Evolutionary conservation across 257 asterid genomes (phyloP).

Genomic region (Rubia yunnanensis): DNA sequence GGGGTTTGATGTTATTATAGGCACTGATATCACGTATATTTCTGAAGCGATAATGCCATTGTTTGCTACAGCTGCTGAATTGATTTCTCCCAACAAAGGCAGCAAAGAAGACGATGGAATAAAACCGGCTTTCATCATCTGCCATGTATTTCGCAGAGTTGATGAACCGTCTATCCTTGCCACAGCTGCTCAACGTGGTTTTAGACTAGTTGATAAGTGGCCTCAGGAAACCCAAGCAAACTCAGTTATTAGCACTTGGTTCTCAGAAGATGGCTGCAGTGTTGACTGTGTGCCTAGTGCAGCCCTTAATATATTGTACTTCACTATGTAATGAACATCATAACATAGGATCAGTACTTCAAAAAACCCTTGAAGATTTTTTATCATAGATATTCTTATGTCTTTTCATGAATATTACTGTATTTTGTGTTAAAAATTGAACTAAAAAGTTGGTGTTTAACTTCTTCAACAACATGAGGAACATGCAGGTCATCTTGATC

Average conservation of each 20-base stretch:
- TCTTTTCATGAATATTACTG: too few species aligned
- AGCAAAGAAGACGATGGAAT: constrained; percentile 4
- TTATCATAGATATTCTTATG: too few species aligned
- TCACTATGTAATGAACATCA: constrained; percentile 23
- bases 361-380: too few species aligned
- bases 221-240: constrained; percentile 22
- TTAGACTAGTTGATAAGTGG: constrained; percentile 57
- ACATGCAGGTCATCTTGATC: too few species aligned
- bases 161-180: constrained; percentile 65
- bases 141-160: constrained; percentile 79
- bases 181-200: constrained; percentile 55
- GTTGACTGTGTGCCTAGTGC: constrained; percentile 31
- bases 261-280: constrained; percentile 20
- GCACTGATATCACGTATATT: constrained; percentile 77
- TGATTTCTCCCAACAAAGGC: constrained; percentile 28
- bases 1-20: constrained; percentile 79
- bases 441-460: too few species aligned
- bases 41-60: constrained; percentile 56
- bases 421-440: too few species aligned
- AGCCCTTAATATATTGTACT: constrained; percentile 68
- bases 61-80: constrained; percentile 61
- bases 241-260: constrained; percentile 41
- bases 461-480: too few species aligned
- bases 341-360: too few species aligned
- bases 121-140: constrained; percentile 50